phyloP scores from a whole-genome alignment of 495 filamentous ascomycete genomes.

The Poronia punctata region DNA sequence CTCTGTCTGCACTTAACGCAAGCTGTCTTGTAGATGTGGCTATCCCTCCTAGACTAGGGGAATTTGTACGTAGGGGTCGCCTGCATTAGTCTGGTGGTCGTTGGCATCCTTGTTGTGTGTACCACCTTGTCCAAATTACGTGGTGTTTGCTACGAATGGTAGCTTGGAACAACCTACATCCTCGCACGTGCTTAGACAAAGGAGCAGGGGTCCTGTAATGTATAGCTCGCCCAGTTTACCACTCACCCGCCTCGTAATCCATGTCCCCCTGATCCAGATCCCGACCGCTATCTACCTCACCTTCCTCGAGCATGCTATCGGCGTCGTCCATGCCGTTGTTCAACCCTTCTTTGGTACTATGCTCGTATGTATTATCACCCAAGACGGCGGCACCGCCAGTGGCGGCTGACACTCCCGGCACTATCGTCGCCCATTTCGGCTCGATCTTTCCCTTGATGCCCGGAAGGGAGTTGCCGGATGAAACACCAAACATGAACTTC shows the following conservation, averaged over 20 bases:
- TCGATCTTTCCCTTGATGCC: slow-evolving; percentile 67
- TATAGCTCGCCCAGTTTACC: slow-evolving; percentile 5
- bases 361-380: slow-evolving; percentile 7
- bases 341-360: slow-evolving; percentile 7
- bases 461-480: slow-evolving; percentile 54
- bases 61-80: no score
- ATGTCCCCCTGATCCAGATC: slow-evolving; percentile 22
- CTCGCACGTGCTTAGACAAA: no score
- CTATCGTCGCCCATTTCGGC: slow-evolving; percentile 57
- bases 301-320: slow-evolving; percentile 16
- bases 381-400: slow-evolving; percentile 9
- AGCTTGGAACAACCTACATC: no score
- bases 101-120: no score
- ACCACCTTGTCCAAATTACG: no score
- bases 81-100: no score
- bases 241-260: slow-evolving; percentile 24
- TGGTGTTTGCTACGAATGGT: no score
- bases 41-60: no score
- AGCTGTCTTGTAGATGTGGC: no score
- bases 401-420: slow-evolving; percentile 7
- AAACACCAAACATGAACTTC: slow-evolving; percentile 63
- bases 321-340: slow-evolving; percentile 3
- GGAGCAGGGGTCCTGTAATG: no score
- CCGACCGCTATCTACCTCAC: slow-evolving; percentile 14
- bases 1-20: no score